Evolutionary conservation across 1,284 basidiomycete genomes (phyloP), one percentile per base, ranked within the genome.

Genomic region (Ceratobasidium sp.): DNA sequence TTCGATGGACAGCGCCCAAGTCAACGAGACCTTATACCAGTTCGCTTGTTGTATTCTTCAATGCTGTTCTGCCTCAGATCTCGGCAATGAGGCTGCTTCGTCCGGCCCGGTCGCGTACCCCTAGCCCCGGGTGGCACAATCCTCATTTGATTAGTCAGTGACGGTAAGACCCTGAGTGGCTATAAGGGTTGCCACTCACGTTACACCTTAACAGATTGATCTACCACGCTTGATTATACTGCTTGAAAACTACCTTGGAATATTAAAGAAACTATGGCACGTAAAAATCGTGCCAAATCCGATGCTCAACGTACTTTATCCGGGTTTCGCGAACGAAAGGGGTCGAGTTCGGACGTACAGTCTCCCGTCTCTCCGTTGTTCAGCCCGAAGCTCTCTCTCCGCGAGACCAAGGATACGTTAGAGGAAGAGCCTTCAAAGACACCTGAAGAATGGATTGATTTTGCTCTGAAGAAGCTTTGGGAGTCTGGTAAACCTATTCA

Each of bases 381-480:
- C 73, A 38, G 38, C 38, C 38, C 38, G 38, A 38, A 38, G 38
- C 8, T 38, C 55, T 23, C 55, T 57, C 55, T 7, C 23, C 55
- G n/a, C 1, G 10, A 23, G 10, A 12, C 27, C 10, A 57, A 57
- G 12, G n/a, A n/a, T 12, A 27, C 23, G n/a, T 6, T 57, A 20
- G 18, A 23, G 55, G 55, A 57, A 27, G 55, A 57, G 12, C 38
- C 41, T 41, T 65, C 62, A 18, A 65, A 44, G 7, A 71, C 83
- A 0, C 84, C 87, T 2, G 89, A 89, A 38, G 89, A 90, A 80
- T 89, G 89, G 89, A 85, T 89, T 23, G 82, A 46, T 12, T 73
- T 73, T 73, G 70, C 70, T 4, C 38, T 59, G 30, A 73, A 27
- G 70, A 73, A 60, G 55, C 20, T 73, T 6, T 48, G 44, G 23